Base-by-base conservation (phyloP, 257 asterid species). In the Cynanchum wilfordii region DNA sequence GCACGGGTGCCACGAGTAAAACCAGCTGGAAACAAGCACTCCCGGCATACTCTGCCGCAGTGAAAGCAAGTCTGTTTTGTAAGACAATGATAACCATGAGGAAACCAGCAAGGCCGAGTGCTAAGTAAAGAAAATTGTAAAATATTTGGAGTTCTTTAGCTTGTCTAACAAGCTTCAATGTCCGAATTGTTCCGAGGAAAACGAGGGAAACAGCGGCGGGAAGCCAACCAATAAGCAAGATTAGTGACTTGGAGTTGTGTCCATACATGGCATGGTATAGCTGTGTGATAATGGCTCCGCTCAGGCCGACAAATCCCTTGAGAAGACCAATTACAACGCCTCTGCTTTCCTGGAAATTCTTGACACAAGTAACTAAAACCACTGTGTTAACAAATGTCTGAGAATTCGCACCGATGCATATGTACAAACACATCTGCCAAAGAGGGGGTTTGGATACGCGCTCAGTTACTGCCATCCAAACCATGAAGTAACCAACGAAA, bases 281-380 rank as follows among this genome's bases (percentile, higher is more conserved):
- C 68, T 89, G 96, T 1, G 96, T 84, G 38, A 89, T 78, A 19
- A 89, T 87, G 0, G 96, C 92, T 7, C 95, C 95, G 33, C 92
- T 87, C 19, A 87, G 52, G 0, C 92, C 90, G 1, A 82, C 87
- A 72, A 81, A 89, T 0, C 93, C 96, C 69, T 85, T 87, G 0
- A 89, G 51, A 1, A 87, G 62, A 0, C 90, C 96, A 2, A 87
- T 52, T 2, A 85, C 79, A 50, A 80, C 66, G 0, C 90, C 92
- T 17, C 92, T 63, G 45, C 87, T 83, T 68, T 83, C 89, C 1
- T 90, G 90, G 87, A 88, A 88, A 71, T 85, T 88, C 78, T 85
- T 85, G 0, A 89, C 95, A n/a, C 90, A 77, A 0, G 92, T 81
- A 7, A 85, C 87, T 9, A 89, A 54, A 0, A 84, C 85, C 0